Percentiles rank a stretch among this genome's conserved stretches.
Evolutionary conservation across 768 basidiomycete genomes (phyloP).

Genomic region (Dacryopinax spathularia): DNA sequence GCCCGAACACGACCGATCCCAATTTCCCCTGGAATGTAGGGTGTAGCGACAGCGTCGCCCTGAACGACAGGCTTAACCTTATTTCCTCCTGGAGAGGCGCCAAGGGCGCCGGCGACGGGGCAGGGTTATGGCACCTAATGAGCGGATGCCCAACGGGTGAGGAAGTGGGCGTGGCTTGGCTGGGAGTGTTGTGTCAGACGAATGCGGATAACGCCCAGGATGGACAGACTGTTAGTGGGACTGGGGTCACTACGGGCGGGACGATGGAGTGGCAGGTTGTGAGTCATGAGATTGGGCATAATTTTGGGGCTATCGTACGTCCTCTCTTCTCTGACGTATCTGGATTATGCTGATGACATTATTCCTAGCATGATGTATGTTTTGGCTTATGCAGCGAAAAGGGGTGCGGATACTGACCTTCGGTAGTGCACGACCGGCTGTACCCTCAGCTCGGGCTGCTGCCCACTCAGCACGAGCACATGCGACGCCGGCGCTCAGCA

Average conservation of each 20-base stretch:
- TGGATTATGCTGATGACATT: slow-evolving; percentile 13
- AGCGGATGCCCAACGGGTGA: slow-evolving; percentile 68
- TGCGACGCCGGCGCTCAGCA: slow-evolving; percentile 56
- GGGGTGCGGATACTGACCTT: slow-evolving; percentile 3
- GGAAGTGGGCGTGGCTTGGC: slow-evolving; percentile 80
- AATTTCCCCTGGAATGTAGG: slow-evolving; percentile 59
- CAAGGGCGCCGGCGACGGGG: slow-evolving; percentile 49
- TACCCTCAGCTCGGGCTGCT: slow-evolving; percentile 43
- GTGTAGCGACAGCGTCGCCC: slow-evolving; percentile 36
- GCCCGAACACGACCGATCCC: slow-evolving; percentile 42
- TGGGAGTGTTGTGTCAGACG: slow-evolving; percentile 53
- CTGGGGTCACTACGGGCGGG: slow-evolving; percentile 65
- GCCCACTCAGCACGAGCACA: slow-evolving; percentile 43
- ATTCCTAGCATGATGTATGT: slow-evolving; percentile 16
- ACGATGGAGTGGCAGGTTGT: slow-evolving; percentile 71
- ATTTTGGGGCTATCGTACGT: slow-evolving; percentile 78
- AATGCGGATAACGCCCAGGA: slow-evolving; percentile 31
- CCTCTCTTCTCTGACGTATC: not conserved
- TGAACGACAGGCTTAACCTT: slow-evolving; percentile 58
- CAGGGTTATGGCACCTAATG: slow-evolving; percentile 81
- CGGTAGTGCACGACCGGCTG: slow-evolving; percentile 53
- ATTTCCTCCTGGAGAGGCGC: slow-evolving; percentile 73
- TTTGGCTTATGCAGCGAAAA: too few species aligned
- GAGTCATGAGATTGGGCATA: slow-evolving; percentile 73
- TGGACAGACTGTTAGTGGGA: slow-evolving; percentile 52